These are phyloP conservation scores for Cyphellophora attinorum DNA, from an alignment of 2,329 filamentous ascomycete genomes.

Conservation along the genomic window DNA sequence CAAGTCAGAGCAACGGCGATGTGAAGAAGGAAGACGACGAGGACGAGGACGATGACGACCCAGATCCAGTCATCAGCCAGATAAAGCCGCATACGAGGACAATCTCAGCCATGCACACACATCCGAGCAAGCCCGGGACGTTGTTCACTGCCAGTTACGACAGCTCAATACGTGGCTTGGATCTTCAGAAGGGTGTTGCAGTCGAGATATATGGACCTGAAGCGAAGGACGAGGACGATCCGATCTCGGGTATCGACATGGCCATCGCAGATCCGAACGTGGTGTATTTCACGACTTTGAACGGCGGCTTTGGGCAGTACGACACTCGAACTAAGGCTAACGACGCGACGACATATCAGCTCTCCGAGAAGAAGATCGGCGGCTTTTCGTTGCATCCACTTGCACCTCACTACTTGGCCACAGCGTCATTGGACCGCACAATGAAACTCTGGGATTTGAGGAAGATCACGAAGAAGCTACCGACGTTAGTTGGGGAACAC, in stretches of 20 bases:
- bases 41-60: slow-evolving; percentile 52
- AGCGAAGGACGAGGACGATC: slow-evolving; percentile 60
- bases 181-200: slow-evolving; percentile 70
- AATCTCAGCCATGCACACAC: slow-evolving; percentile 74
- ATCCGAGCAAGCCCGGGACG: slow-evolving; percentile 60
- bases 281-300: slow-evolving; percentile 79
- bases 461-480: slow-evolving; percentile 54
- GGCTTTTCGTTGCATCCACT: slow-evolving; percentile 79
- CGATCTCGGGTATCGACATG: slow-evolving; percentile 78
- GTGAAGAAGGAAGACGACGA: slow-evolving; percentile 45
- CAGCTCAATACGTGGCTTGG: slow-evolving; percentile 77
- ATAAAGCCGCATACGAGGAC: slow-evolving; percentile 86
- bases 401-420: slow-evolving; percentile 73
- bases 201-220: slow-evolving; percentile 71
- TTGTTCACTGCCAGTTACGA: slow-evolving; percentile 88
- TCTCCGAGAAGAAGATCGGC: slow-evolving; percentile 90
- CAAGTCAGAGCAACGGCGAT: slow-evolving; percentile 56
- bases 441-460: slow-evolving; percentile 89
- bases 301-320: slow-evolving; percentile 70
- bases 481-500: slow-evolving; percentile 70
- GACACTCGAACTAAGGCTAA: slow-evolving; percentile 57
- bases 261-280: slow-evolving; percentile 58
- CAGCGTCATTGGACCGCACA: slow-evolving; percentile 79
- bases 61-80: slow-evolving; percentile 72
- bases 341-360: slow-evolving; percentile 56